Base-by-base conservation (phyloP, 345 rosid species). In the Citropsis articulata region DNA sequence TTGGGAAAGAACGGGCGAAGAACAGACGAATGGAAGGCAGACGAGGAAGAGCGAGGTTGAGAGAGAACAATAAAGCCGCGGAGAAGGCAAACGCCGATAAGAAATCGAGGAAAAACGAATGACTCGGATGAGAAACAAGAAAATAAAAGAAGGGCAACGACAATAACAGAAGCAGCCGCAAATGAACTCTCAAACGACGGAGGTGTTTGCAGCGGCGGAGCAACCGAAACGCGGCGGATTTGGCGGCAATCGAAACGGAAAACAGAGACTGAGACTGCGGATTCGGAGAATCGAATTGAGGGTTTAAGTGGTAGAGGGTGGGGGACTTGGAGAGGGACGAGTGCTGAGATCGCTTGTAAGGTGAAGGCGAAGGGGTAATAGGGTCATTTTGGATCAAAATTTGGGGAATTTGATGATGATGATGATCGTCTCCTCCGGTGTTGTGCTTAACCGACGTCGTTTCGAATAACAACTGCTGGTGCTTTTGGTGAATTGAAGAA, bases 1-100 rank as follows among this genome's bases (percentile, higher is more conserved):
- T 84, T 2, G 97, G 97, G 75, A 94, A 91, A 25, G 98, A 92
- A 40, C 98, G 95, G 27, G 98, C 84, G 19, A 95, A 79, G 83
- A 92, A 91, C 81, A 92, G 73, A 2, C 98, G 95, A 53, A 93
- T 88, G 1, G 95, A 90, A 77, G 98, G 97, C 69, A 94, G 88
- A 9, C 95, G 91, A 75, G 94, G 98, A 81, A 90, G 86, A 9
- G 97, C 93, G 21, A 91, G 86, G 76, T 90, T 92, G 64, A 94
- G 89, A 40, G 94, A 90, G 77, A 91, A 87, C 5, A 94, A 79
- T 14, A 94, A 89, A 4, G 92, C 95, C 13, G 92, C 92, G 10
- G 97, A 93, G 88, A 93, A 93, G 35, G 90, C 95, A 45, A 93
- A 90, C 75, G 98, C 98, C 3, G 98, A 88, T 72, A 94, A 78